Conservation (phyloP, 495 filamentous ascomycete genomes). For the Geoglossum glabrum region DNA sequence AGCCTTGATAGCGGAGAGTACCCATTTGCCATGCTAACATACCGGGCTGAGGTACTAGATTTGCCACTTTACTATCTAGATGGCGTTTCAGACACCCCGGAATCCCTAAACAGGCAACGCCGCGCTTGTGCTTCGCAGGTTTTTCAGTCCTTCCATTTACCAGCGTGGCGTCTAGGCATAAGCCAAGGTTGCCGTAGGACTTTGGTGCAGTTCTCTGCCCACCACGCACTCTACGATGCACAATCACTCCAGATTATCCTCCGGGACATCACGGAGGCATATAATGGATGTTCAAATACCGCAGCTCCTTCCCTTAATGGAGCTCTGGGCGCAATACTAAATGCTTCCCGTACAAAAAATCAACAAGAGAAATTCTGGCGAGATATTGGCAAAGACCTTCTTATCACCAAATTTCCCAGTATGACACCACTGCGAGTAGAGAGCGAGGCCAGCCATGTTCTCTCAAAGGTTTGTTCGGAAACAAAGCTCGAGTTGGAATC, state of each 20-base stretch:
- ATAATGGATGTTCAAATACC: slow-evolving; percentile 13
- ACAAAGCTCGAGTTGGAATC: slow-evolving; percentile 27
- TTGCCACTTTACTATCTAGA: background rate
- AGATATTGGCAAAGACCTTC: slow-evolving; percentile 26
- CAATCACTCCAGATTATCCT: slow-evolving; percentile 41
- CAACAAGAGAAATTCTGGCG: slow-evolving; percentile 39
- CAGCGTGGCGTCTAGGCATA: slow-evolving; percentile 28
- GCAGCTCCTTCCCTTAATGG: slow-evolving; percentile 8
- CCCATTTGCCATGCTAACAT: slow-evolving; percentile 49
- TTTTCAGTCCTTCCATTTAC: slow-evolving; percentile 22
- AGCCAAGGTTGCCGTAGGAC: slow-evolving; percentile 7
- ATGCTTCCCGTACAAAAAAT: slow-evolving; percentile 17
- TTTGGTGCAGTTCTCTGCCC: slow-evolving; percentile 30
- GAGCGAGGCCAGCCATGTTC: slow-evolving; percentile 17
- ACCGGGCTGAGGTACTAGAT: slow-evolving; percentile 10
- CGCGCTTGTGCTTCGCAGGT: slow-evolving; percentile 3
- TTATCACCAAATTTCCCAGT: slow-evolving; percentile 44
- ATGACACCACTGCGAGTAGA: slow-evolving; percentile 38
- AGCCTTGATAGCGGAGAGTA: slow-evolving; percentile 15
- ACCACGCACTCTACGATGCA: slow-evolving; percentile 70
- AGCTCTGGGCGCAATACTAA: slow-evolving; percentile 32
- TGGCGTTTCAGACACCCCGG: background rate
- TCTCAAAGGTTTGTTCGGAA: slow-evolving; percentile 21
- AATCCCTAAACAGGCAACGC: background rate
- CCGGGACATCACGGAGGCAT: slow-evolving; percentile 27